These are phyloP conservation scores for Hydnomerulius pinastri DNA, from an alignment of 768 basidiomycete genomes.

Conservation along the genomic window DNA sequence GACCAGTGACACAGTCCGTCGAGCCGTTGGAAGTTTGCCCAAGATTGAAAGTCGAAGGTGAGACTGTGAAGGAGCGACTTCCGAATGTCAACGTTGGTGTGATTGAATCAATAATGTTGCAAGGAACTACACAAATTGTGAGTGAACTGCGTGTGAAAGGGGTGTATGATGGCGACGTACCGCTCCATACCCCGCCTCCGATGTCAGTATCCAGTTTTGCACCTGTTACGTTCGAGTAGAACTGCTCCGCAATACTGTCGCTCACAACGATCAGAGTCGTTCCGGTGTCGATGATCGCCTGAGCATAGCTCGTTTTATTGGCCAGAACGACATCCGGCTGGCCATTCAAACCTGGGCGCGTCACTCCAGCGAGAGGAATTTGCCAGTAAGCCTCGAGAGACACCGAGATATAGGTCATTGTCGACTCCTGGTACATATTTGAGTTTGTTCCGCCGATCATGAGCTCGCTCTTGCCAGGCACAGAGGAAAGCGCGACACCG, in stretches of 20 bases:
- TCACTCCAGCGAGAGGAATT: slow-evolving; percentile 32
- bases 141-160: not conserved
- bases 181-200: slow-evolving; percentile 39
- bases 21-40: slow-evolving; percentile 35
- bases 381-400: slow-evolving; percentile 40
- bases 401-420: slow-evolving; percentile 39
- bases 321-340: slow-evolving; percentile 25
- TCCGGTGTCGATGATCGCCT: slow-evolving; percentile 39
- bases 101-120: slow-evolving; percentile 25
- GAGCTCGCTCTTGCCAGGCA: slow-evolving; percentile 47
- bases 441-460: slow-evolving; percentile 56
- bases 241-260: slow-evolving; percentile 23
- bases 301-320: slow-evolving; percentile 19
- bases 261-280: slow-evolving; percentile 30
- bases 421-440: slow-evolving; percentile 43
- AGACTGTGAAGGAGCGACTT: slow-evolving; percentile 39
- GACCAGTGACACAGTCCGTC: slow-evolving; percentile 38
- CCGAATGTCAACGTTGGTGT: slow-evolving; percentile 40
- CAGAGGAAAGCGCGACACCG: slow-evolving; percentile 47
- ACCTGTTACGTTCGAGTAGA: slow-evolving; percentile 34
- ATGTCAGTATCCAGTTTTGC: slow-evolving; percentile 23
- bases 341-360: slow-evolving; percentile 21
- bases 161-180: slow-evolving; percentile 18
- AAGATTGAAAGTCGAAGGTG: slow-evolving; percentile 42
- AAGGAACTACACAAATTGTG: slow-evolving; percentile 31